Evolutionary conservation across 305 asterid species (phyloP), one percentile per base, ranked within the genome.

Genomic region (Fraxinus angustifolia): DNA sequence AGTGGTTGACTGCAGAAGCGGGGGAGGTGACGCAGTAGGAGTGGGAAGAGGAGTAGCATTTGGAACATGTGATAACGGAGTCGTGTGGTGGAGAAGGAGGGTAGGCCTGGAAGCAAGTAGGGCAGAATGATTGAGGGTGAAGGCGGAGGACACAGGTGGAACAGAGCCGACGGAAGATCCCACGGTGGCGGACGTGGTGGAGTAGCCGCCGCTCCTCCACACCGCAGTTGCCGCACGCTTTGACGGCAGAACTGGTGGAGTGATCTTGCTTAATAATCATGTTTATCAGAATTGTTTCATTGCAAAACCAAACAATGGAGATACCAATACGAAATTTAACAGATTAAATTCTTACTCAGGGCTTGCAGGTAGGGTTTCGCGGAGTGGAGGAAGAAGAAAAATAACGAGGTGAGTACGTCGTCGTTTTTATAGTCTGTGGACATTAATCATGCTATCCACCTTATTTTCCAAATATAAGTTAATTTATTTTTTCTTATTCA

Each of bases 141-240:
- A 90, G 91, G 79, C 96, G 94, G 78, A 95, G 93, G 42, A 95
- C 98, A 85, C 99, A 95, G 88, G 90, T 86, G 26, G 98, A 88
- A 91, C 99, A 95, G 75, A 92, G 89, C 62, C 93, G 92, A 26
- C 92, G 96, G 89, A 87, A 89, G 73, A 68, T 36, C 8, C 90
- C 90, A 31, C 93, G 91, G 90, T 87, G 90, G 82, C 93, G 97
- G 86, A 91, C 82, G 77, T 90, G 89, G 87, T 91, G 98, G 87
- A 93, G 93, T 30, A 91, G 88, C 38, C 83, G 88, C 45, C 87
- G 91, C 85, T 95, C 96, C 73, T 82, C 92, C 33, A 56, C 78
- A 28, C 89, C 90, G 87, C 99, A 93, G 82, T 91, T 82, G 35
- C 89, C 90, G 88, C 99, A 95, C 31, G 83, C 8, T 75, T 87